These are phyloP conservation scores for Nannochloris sp. DNA, from an alignment of 139 green algal genomes.

Conservation along the genomic window DNA sequence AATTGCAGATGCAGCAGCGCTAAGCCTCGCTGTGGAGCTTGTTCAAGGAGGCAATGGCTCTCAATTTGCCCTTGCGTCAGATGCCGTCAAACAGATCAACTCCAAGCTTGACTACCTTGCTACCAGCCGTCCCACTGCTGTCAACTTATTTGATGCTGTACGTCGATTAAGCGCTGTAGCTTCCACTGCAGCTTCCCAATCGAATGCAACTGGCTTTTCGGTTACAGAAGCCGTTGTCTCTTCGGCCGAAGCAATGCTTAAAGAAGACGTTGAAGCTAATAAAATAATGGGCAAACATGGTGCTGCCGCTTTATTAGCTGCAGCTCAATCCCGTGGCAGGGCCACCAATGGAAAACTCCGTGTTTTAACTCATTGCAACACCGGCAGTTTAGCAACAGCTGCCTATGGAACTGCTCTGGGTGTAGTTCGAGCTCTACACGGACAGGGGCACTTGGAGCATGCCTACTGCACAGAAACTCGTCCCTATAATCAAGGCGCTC, in stretches of 20 bases:
- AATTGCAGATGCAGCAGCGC: slow-evolving; percentile 82
- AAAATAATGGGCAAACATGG: slow-evolving; percentile 74
- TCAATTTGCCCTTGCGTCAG: slow-evolving; percentile 34
- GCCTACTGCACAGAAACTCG: slow-evolving; percentile 87
- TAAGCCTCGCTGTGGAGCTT: slow-evolving; percentile 66
- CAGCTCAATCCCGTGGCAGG: slow-evolving; percentile 18
- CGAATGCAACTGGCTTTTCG: slow-evolving; percentile 27
- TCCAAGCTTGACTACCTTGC: slow-evolving; percentile 67
- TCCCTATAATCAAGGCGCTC: slow-evolving; percentile 92
- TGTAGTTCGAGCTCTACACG: slow-evolving; percentile 76
- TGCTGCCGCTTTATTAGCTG: slow-evolving; percentile 56
- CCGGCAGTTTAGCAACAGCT: slow-evolving; percentile 85
- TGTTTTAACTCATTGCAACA: slow-evolving; percentile 97
- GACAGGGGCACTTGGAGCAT: slow-evolving; percentile 64
- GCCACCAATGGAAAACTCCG: slow-evolving; percentile 28
- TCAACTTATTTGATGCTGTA: slow-evolving; percentile 83
- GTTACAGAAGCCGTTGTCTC: slow-evolving; percentile 55
- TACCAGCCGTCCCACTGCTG: slow-evolving; percentile 87
- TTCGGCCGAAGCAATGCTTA: slow-evolving; percentile 68
- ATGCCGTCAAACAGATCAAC: slow-evolving; percentile 27
- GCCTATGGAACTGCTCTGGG: slow-evolving; percentile 90
- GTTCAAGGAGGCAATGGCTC: slow-evolving; percentile 17
- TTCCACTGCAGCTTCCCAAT: slow-evolving; percentile 7
- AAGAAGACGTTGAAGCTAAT: slow-evolving; percentile 76
- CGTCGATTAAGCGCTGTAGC: slow-evolving; percentile 50